Base-by-base conservation (phyloP, 177 flowering plant genomes). In the Vitis hybrid region DNA sequence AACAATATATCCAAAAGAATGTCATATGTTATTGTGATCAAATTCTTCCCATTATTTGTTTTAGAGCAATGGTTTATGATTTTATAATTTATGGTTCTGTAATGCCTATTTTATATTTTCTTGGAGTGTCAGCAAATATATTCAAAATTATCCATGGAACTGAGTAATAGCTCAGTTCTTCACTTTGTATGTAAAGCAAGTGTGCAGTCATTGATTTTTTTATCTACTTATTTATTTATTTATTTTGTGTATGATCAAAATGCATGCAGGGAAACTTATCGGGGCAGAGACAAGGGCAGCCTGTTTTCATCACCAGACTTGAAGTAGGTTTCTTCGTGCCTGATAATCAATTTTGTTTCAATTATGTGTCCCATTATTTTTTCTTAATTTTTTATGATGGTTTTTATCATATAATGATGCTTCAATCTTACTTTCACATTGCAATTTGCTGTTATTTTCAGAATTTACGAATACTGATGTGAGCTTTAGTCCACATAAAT, bases 231-330 rank as follows among this genome's bases (percentile, higher is more conserved):
- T 1, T 14, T 14, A 11, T 35, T 10, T 13, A 4, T 40, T 40
- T 27, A 27, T 40, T 40, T 40, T 5, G 46, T 71, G 54, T 56
- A 70, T 19, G 13, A 2, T 62, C 4, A 50, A 70, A 62, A 19
- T 69, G 58, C 40, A 61, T 86, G 73, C 87, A 94, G 99, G 99
- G 99, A 76, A 83, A 80, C 67, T 82, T 93, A 78, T 90, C 99
- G 73, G 99, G 99, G 71, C 99, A 93, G 82, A 84, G 98, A 76
- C 98, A 94, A 81, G 94, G 97, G 67, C 97, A 91, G 72, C 97
- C 98, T 66, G 99, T 95, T 19, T 89, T 89, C 69, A 95, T 95
- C 74, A 90, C 98, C 70, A 89, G 81, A 82, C 83, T 95, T 16
- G 99, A 95, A 82, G 99, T 95, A 85, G 72, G 89, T 71, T 72